Evolutionary conservation across 805 yeast genomes (phyloP).

Genomic region (Saccharomyces kudriavzevii): DNA sequence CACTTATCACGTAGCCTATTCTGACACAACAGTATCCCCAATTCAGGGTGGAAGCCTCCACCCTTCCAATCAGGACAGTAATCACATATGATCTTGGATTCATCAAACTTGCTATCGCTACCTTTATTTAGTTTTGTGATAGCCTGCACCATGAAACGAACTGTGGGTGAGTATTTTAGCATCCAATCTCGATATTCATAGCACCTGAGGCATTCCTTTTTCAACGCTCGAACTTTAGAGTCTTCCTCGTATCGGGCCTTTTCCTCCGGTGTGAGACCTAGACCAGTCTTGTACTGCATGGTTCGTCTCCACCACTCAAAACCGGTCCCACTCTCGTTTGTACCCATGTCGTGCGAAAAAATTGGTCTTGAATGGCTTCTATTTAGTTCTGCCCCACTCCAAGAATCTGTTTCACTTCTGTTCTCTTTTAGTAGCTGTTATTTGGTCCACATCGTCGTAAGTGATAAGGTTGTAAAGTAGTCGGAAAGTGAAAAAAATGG

Average conservation of each 20-base stretch:
- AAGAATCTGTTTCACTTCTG: neutral
- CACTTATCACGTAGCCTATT: constrained; percentile 66
- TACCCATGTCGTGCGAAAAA: constrained; percentile 4
- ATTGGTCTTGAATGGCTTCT: neutral
- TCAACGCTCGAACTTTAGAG: constrained; percentile 34
- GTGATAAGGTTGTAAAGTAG: neutral
- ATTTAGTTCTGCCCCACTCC: neutral
- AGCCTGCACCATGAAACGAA: constrained; percentile 78
- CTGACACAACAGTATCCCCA: constrained; percentile 81
- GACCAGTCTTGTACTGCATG: constrained; percentile 59
- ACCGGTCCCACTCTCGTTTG: constrained; percentile 29
- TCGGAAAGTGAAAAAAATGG: neutral
- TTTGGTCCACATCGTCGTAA: neutral
- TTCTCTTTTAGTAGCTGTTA: neutral
- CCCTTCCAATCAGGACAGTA: constrained; percentile 74
- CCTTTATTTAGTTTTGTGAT: constrained; percentile 47
- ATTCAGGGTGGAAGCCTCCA: constrained; percentile 90
- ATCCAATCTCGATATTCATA: constrained; percentile 75
- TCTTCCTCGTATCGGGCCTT: constrained; percentile 52
- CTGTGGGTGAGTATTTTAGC: constrained; percentile 72
- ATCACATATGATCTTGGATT: constrained; percentile 53
- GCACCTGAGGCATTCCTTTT: constrained; percentile 58
- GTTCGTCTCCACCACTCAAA: constrained; percentile 81
- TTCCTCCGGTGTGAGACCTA: constrained; percentile 51
- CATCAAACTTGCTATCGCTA: constrained; percentile 18